These are phyloP conservation scores for Kwoniella mangroviensis DNA, from an alignment of 768 basidiomycete species.

Conservation along the genomic window DNA sequence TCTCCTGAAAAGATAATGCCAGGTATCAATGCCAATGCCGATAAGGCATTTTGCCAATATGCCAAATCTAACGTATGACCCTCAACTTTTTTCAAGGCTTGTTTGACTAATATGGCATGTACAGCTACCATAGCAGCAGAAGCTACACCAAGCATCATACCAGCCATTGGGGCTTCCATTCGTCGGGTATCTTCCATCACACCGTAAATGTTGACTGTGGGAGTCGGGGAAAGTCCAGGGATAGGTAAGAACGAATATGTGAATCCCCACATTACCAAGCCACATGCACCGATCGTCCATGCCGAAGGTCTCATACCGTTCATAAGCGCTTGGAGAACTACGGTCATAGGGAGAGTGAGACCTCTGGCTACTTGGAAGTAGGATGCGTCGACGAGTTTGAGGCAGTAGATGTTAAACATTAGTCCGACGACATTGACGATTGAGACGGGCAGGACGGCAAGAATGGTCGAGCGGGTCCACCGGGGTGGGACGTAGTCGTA, in stretches of 20 bases:
- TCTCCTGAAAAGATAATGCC: constrained; percentile 27
- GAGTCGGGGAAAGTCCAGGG: constrained; percentile 2
- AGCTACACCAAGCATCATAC: constrained; percentile 35
- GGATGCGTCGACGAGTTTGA: constrained; percentile 76
- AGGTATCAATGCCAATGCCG: constrained; percentile 25
- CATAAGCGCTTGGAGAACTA: constrained; percentile 26
- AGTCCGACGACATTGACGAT: constrained; percentile 61
- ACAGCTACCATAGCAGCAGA: constrained; percentile 39
- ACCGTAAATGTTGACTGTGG: not conserved
- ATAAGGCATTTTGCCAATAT: constrained; percentile 38
- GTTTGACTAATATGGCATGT: constrained; percentile 40
- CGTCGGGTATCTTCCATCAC: not conserved
- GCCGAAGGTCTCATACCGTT: constrained; percentile 18
- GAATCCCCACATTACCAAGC: constrained; percentile 38
- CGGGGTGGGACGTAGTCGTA: constrained; percentile 28
- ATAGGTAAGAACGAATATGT: constrained; percentile 33
- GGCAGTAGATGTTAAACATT: constrained; percentile 77
- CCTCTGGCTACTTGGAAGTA: constrained; percentile 70
- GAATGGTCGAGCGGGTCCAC: constrained; percentile 24
- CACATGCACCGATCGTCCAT: constrained; percentile 23
- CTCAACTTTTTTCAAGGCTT: constrained; percentile 33
- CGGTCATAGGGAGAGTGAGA: constrained; percentile 36
- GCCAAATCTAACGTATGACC: constrained; percentile 34
- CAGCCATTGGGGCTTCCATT: constrained; percentile 37
- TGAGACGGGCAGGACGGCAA: constrained; percentile 31